Evolutionary conservation across 176 grass and related monocot genomes (phyloP).

Genomic region (Oryza meridionalis): DNA sequence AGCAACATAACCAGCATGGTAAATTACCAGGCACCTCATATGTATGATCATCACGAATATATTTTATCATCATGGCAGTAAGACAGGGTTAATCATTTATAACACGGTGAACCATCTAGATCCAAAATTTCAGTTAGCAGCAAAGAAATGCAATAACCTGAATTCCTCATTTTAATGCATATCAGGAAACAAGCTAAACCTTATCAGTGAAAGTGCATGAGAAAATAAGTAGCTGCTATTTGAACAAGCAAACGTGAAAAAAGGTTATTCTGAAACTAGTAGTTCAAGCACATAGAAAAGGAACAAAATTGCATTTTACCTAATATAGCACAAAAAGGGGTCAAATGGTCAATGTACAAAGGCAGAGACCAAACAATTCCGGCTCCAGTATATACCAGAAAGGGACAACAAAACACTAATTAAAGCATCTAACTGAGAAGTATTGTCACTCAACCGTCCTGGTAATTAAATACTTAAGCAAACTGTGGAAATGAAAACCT

Average conservation of each 20-base stretch:
- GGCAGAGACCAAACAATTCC: not conserved
- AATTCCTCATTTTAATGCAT: not conserved
- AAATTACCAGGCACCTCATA: not conserved
- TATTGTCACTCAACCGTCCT: not conserved
- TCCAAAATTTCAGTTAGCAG: not conserved
- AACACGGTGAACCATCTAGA: not conserved
- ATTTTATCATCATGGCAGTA: constrained; percentile 28
- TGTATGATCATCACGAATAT: not conserved
- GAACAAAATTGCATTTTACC: not conserved
- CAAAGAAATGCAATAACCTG: not conserved
- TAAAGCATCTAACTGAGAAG: not conserved
- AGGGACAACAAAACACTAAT: not conserved
- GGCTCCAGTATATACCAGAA: not conserved
- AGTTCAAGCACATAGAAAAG: not conserved
- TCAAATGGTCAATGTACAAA: not conserved
- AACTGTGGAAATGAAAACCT: not conserved
- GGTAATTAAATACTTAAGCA: not conserved
- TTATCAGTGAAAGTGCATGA: not conserved
- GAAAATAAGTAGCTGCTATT: not conserved
- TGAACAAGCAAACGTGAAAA: not conserved
- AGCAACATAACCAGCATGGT: not conserved
- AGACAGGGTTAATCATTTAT: not conserved
- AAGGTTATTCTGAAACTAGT: not conserved
- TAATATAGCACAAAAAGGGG: not conserved
- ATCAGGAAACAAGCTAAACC: not conserved